These are phyloP conservation scores for Pleodorina starrii DNA, from an alignment of 139 green algal genomes.

Conservation along the genomic window DNA sequence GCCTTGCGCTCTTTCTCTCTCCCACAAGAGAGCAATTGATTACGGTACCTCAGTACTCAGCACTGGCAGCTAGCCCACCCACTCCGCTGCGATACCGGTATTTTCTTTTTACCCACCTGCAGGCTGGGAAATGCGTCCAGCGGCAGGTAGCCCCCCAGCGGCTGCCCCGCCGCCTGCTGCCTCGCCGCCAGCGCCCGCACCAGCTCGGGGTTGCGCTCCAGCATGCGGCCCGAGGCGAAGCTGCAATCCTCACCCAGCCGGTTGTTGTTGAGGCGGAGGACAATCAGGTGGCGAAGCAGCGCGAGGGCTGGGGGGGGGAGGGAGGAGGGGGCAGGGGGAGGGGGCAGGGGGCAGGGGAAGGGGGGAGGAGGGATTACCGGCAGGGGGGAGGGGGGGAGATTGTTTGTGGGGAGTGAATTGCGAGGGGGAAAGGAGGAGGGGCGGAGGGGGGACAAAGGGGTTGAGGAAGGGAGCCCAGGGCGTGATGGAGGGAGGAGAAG, in stretches of 20 bases:
- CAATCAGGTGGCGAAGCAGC: constrained; percentile 53
- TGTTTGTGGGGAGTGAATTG: background rate
- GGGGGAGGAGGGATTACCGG: background rate
- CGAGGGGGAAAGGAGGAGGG: too few species aligned
- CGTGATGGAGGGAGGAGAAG: background rate
- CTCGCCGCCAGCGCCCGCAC: constrained; percentile 5
- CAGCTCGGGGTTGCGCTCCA: constrained; percentile 41
- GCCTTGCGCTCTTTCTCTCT: too few species aligned
- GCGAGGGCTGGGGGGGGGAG: constrained; percentile 50
- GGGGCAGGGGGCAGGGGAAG: background rate
- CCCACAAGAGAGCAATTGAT: too few species aligned
- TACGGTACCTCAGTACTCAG: too few species aligned
- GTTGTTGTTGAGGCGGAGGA: constrained; percentile 72
- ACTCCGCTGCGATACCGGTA: too few species aligned
- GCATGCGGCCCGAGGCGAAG: constrained; percentile 53
- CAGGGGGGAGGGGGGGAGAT: too few species aligned
- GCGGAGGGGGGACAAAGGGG: background rate
- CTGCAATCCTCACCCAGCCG: constrained; percentile 64
- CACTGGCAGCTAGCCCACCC: too few species aligned
- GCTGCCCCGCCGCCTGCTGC: background rate
- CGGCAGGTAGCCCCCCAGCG: background rate
- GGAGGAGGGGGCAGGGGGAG: background rate
- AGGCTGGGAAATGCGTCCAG: constrained; percentile 45
- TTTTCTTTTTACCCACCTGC: too few species aligned
- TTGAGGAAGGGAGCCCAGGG: background rate